phyloP scores from a whole-genome alignment of 2,329 filamentous ascomycete species.

The Emericellopsis atlantica region DNA sequence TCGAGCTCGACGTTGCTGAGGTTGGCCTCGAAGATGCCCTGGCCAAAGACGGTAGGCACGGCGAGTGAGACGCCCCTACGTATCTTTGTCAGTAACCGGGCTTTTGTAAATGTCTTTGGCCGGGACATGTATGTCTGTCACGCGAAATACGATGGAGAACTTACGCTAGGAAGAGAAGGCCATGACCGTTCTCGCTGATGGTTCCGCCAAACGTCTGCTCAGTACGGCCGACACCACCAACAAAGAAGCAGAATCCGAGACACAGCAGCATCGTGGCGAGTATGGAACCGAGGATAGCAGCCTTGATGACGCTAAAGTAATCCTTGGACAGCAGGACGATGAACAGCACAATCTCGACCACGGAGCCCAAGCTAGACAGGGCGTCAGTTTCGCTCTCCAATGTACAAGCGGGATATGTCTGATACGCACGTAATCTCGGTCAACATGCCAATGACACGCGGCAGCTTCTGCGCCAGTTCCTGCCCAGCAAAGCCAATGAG shows the following conservation, averaged over 20 bases:
- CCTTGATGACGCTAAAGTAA: constrained; percentile 61
- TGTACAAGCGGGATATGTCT: constrained; percentile 12
- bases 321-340: constrained; percentile 52
- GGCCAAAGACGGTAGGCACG: constrained; percentile 43
- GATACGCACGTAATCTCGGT: constrained; percentile 38
- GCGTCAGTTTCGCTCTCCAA: constrained; percentile 3
- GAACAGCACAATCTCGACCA: constrained; percentile 76
- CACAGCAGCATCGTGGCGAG: constrained; percentile 73
- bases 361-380: constrained; percentile 42
- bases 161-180: constrained; percentile 64
- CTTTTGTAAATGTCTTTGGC: background rate
- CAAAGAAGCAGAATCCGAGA: constrained; percentile 68
- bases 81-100: background rate
- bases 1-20: constrained; percentile 26
- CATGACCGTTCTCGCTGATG: constrained; percentile 68
- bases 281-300: constrained; percentile 73
- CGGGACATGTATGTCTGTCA: background rate
- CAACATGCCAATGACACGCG: constrained; percentile 57
- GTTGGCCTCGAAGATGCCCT: constrained; percentile 21
- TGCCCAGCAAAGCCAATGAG: constrained; percentile 38
- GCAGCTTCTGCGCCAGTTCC: constrained; percentile 68
- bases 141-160: constrained; percentile 20
- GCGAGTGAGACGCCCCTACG: constrained; percentile 20
- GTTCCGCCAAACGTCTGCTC: constrained; percentile 62
- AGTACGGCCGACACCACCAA: constrained; percentile 56